A percentile compares a stretch with the other conserved stretches of the same genome.
These are phyloP conservation scores for Colletotrichum chlorophyti DNA, from an alignment of 2,329 filamentous ascomycete species.

Conservation along the genomic window DNA sequence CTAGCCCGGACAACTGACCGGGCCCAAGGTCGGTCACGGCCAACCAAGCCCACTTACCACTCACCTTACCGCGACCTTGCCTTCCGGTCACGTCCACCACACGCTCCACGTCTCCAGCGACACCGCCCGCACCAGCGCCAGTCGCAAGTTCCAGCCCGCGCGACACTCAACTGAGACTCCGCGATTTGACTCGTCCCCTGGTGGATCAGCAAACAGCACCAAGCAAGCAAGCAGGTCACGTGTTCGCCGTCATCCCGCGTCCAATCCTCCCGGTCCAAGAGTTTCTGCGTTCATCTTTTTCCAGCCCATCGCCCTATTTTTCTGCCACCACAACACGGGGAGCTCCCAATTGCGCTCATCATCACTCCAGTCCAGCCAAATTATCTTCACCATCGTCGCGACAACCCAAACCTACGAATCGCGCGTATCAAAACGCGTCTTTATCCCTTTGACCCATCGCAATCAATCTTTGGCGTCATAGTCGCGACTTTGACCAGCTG, in stretches of 20 bases:
- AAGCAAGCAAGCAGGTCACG: too few relatives aligned
- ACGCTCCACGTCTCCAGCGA: not conserved
- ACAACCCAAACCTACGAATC: slow-evolving; percentile 22
- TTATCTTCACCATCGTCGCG: slow-evolving; percentile 26
- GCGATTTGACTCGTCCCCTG: slow-evolving; percentile 25
- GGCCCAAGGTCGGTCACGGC: too few relatives aligned
- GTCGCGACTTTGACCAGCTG: slow-evolving; percentile 24
- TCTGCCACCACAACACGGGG: slow-evolving; percentile 38
- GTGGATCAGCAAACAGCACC: slow-evolving; percentile 29
- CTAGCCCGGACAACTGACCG: too few relatives aligned
- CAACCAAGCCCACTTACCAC: too few relatives aligned
- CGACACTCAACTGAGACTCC: slow-evolving; percentile 27
- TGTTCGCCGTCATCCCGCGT: slow-evolving; percentile 28
- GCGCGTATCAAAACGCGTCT: slow-evolving; percentile 39
- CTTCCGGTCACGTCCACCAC: slow-evolving; percentile 16
- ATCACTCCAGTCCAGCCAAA: slow-evolving; percentile 36
- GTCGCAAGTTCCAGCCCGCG: too few relatives aligned
- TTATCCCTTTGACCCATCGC: slow-evolving; percentile 17
- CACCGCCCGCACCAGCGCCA: too few relatives aligned
- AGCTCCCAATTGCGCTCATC: slow-evolving; percentile 41
- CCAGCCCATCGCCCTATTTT: slow-evolving; percentile 23
- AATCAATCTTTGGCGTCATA: slow-evolving; percentile 26
- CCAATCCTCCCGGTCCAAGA: slow-evolving; percentile 29
- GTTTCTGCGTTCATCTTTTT: slow-evolving; percentile 30
- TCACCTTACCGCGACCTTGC: too few relatives aligned